phyloP scores from a whole-genome alignment of 495 filamentous ascomycete species.

The Talaromyces wortmannii region DNA sequence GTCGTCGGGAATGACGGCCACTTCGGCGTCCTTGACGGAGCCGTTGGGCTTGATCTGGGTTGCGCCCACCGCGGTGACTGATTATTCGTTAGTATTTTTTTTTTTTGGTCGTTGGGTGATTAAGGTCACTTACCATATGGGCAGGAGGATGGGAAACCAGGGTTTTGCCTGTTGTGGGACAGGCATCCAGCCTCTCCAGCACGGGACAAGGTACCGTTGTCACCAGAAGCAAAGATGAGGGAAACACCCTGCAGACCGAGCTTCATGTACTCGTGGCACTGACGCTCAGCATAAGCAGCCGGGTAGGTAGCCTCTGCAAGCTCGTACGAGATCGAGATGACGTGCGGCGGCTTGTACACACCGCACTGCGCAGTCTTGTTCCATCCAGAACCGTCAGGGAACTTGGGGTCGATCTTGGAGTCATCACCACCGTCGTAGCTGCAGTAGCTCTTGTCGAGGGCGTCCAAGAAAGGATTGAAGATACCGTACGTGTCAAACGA shows the following conservation, averaged over 20 bases:
- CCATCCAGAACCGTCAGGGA: neutral
- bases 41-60: constrained; percentile 53
- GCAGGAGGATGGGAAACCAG: no score
- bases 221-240: constrained; percentile 66
- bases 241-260: constrained; percentile 74
- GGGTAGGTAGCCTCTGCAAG: constrained; percentile 43
- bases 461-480: constrained; percentile 44
- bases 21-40: constrained; percentile 7
- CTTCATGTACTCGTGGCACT: constrained; percentile 65
- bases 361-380: neutral
- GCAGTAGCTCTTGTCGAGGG: constrained; percentile 37
- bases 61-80: constrained; percentile 61
- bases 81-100: no score
- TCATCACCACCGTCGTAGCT: neutral
- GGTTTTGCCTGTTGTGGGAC: constrained; percentile 35
- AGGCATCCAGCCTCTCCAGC: constrained; percentile 61
- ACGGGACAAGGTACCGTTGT: constrained; percentile 62
- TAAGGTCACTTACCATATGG: no score
- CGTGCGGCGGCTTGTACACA: constrained; percentile 50
- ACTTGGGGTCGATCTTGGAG: neutral
- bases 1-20: neutral
- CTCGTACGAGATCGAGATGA: constrained; percentile 73
- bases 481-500: constrained; percentile 12
- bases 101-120: no score
- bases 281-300: constrained; percentile 49